Evolutionary conservation across 306 rosid genomes (phyloP).

Genomic region (Inga oerstediana): DNA sequence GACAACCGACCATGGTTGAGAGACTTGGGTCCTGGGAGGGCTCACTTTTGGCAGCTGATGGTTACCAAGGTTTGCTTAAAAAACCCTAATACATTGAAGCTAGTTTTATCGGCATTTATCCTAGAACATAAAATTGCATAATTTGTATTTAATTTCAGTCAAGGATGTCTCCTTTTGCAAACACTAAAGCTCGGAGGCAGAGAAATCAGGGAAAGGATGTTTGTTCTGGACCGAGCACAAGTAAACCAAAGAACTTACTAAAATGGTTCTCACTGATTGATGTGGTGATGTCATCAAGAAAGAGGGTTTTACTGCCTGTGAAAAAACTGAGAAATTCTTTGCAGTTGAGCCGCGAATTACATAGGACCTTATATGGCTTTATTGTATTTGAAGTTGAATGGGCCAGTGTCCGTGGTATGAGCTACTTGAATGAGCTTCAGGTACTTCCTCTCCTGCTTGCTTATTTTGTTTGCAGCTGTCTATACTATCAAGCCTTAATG

Average conservation of each 20-base stretch:
- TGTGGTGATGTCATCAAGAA: constrained; percentile 57
- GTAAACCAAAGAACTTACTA: constrained; percentile 46
- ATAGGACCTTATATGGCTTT: constrained; percentile 80
- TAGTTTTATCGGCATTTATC: constrained; percentile 27
- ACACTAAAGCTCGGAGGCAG: constrained; percentile 60
- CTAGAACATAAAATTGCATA: constrained; percentile 10
- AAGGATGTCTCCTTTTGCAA: constrained; percentile 93
- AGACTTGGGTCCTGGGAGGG: constrained; percentile 69
- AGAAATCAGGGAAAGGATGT: constrained; percentile 54
- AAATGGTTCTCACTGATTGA: constrained; percentile 76
- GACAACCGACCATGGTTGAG: constrained; percentile 96
- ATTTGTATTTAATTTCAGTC: constrained; percentile 60
- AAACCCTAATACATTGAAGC: constrained; percentile 16
- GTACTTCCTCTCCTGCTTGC: constrained; percentile 43
- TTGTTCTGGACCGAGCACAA: constrained; percentile 42
- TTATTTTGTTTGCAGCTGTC: constrained; percentile 28
- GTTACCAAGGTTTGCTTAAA: constrained; percentile 76
- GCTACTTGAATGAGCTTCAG: constrained; percentile 95
- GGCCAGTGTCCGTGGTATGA: constrained; percentile 84
- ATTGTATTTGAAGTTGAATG: constrained; percentile 89
- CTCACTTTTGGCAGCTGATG: constrained; percentile 96
- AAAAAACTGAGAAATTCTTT: constrained; percentile 68
- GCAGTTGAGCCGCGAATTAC: constrained; percentile 72
- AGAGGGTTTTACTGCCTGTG: constrained; percentile 83
- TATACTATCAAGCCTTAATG: constrained; percentile 14